Conservation (phyloP, 208 protist species). For the Trichomonas gallinae region DNA sequence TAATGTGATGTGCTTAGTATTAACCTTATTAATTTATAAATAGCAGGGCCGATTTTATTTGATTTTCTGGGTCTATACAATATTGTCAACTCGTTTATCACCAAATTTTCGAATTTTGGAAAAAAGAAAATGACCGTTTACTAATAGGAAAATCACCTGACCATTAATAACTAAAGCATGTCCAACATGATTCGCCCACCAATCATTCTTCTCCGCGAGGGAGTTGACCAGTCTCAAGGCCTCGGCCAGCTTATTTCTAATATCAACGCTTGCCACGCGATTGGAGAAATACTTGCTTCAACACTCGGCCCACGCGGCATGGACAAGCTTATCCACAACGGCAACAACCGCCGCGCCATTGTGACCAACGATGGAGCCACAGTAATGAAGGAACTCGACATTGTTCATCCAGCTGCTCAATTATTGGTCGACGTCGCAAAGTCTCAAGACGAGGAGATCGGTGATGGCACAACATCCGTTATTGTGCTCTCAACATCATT, state of each 20-base stretch:
- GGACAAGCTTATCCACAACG: constrained; percentile 95
- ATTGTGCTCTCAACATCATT: constrained; percentile 94
- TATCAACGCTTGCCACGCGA: constrained; percentile 92
- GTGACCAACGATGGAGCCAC: constrained; percentile 99
- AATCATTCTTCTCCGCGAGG: constrained; percentile 97
- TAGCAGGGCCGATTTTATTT: too few species aligned
- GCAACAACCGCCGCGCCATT: constrained; percentile 53
- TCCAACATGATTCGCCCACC: constrained; percentile 45
- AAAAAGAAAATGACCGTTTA: too few species aligned
- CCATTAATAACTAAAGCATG: background rate
- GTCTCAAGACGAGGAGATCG: constrained; percentile 82
- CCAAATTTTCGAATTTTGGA: too few species aligned
- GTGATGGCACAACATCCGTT: constrained; percentile 99
- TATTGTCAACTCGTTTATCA: too few species aligned
- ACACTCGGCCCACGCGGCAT: constrained; percentile 96
- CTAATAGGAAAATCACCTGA: background rate
- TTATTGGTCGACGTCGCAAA: constrained; percentile 98
- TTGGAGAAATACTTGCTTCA: constrained; percentile 67
- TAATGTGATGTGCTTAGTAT: too few species aligned
- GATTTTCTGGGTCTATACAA: too few species aligned
- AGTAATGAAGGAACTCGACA: constrained; percentile 98
- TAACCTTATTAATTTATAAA: too few species aligned
- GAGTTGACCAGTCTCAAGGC: constrained; percentile 98
- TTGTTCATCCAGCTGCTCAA: constrained; percentile 96
- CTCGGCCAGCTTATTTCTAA: constrained; percentile 93